Evolutionary conservation across 257 asterid species (phyloP).

Genomic region (Mentha longifolia): DNA sequence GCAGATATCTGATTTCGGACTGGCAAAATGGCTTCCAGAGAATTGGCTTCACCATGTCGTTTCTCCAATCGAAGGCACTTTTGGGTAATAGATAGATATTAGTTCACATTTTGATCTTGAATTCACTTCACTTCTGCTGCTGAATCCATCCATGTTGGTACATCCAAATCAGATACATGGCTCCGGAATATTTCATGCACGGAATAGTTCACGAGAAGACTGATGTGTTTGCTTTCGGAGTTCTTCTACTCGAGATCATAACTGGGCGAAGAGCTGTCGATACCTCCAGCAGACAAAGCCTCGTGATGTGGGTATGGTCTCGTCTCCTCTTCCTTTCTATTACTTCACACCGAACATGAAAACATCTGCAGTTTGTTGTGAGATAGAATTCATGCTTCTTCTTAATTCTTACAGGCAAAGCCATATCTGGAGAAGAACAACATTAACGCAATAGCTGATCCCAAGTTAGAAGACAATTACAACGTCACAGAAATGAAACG

Average conservation of each 20-base stretch:
- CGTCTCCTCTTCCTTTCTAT: background rate
- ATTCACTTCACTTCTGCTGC: background rate
- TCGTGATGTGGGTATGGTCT: constrained; percentile 89
- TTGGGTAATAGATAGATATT: constrained; percentile 56
- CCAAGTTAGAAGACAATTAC: constrained; percentile 58
- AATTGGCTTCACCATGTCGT: constrained; percentile 88
- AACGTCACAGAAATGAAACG: constrained; percentile 68
- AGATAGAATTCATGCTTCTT: constrained; percentile 1
- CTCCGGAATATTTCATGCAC: constrained; percentile 98
- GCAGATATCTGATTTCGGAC: constrained; percentile 97
- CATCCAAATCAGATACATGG: constrained; percentile 72
- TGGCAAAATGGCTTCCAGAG: constrained; percentile 97
- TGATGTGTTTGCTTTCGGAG: constrained; percentile 95
- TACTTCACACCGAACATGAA: background rate
- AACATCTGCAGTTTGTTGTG: background rate
- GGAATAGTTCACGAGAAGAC: constrained; percentile 90
- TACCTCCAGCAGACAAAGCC: constrained; percentile 73
- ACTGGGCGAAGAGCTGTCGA: constrained; percentile 96
- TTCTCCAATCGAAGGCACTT: constrained; percentile 98
- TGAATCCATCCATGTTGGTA: background rate
- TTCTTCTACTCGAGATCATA: constrained; percentile 81
- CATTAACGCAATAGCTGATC: constrained; percentile 76
- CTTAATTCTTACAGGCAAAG: constrained; percentile 62
- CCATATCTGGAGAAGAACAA: constrained; percentile 73
- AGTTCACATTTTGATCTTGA: background rate